phyloP scores from a whole-genome alignment of 192 early-diverging fungal genomes.

The Martensiomyces pterosporus region DNA sequence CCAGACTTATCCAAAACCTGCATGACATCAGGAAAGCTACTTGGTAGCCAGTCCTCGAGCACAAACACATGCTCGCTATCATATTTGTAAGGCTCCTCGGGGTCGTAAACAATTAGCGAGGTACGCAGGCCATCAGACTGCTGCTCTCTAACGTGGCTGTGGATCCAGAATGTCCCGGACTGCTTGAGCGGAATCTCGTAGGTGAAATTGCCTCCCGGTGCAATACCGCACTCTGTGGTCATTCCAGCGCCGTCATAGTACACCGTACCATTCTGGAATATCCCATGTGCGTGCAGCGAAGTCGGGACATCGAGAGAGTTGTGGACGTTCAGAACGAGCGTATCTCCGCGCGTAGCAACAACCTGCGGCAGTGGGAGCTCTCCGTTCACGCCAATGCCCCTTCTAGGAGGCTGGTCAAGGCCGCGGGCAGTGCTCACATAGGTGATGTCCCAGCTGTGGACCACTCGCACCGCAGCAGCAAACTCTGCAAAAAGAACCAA shows the following conservation, averaged over 20 bases:
- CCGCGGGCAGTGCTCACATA: too few species aligned
- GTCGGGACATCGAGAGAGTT: constrained; percentile 60
- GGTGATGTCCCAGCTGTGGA: too few species aligned
- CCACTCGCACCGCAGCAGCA: too few species aligned
- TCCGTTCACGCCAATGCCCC: too few species aligned
- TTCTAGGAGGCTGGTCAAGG: too few species aligned
- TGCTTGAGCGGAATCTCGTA: constrained; percentile 64
- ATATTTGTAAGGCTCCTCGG: constrained; percentile 49
- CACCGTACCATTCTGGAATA: constrained; percentile 63
- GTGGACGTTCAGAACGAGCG: too few species aligned
- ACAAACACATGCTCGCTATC: constrained; percentile 62
- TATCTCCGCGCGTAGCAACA: too few species aligned
- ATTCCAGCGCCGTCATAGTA: constrained; percentile 67
- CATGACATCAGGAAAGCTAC: constrained; percentile 51
- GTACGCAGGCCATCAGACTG: constrained; percentile 77
- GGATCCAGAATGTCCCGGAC: constrained; percentile 81
- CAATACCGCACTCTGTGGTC: constrained; percentile 71
- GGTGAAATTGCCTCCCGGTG: constrained; percentile 58
- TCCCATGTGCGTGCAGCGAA: constrained; percentile 69
- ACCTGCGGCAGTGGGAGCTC: too few species aligned
- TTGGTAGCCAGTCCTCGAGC: constrained; percentile 66
- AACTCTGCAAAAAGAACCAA: too few species aligned
- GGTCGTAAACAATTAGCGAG: constrained; percentile 64
- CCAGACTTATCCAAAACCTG: constrained; percentile 53
- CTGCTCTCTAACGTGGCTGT: constrained; percentile 63